Evolutionary conservation across 345 rosid species (phyloP), one percentile per base, ranked within the genome.

Genomic region (Murraya paniculata): DNA sequence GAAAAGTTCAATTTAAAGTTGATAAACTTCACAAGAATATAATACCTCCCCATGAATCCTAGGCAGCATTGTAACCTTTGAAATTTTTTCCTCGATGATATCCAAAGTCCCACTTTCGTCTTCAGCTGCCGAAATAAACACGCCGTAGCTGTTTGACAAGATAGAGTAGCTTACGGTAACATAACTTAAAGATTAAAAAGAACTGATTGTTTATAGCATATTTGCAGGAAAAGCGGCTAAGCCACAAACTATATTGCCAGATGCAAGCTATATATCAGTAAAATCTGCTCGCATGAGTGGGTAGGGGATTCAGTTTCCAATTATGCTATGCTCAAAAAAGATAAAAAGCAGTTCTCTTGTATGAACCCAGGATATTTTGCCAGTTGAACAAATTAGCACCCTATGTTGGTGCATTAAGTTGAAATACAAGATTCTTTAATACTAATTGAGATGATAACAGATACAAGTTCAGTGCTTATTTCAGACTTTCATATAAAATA

Each of bases 21-120:
- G 7, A 75, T 1, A n/a, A 16, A 55, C 64, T 58, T 31, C 14
- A 18, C 75, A 57, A 35, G 21, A 67, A 45, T n/a, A 58, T 28
- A 28, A 22, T 81, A 90, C 97, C 90, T 93, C 95, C 68, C 88
- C 87, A 82, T 89, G 48, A 73, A 38, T 58, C 64, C 71, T 88
- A 3, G 92, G 95, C 80, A 91, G 39, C 89, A 77, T 90, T 9
- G 88, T 90, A 58, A 81, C 94, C 60, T 78, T 83, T 7, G 94
- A 88, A 85, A 93, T 90, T 78, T 88, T 91, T 81, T 88, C 89
- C 79, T 93, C 95, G 16, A 91, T 78, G 35, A 74, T 73, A 68
- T 82, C 90, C 82, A 91, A 77, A 71, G 84, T 39, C 66, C 93
- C 93, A 39, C 82, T 80, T 69, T 82, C 59, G 45, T 91, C 93